Evolutionary conservation across 2,329 filamentous ascomycete species (phyloP).

Genomic region (Neurospora sp.): DNA sequence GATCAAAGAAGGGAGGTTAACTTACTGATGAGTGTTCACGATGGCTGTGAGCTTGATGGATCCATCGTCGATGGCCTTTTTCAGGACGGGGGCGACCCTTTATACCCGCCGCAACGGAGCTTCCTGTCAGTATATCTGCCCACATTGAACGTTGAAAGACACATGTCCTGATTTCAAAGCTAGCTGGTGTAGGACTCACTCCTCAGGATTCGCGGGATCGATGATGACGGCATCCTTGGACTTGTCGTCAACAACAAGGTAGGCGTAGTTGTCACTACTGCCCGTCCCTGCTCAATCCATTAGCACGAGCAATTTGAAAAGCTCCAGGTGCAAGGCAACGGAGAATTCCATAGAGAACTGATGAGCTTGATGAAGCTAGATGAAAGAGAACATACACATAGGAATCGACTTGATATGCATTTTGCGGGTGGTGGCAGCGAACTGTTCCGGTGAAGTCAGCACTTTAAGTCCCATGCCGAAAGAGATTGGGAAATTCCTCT

Average conservation of each 20-base stretch:
- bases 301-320: background rate
- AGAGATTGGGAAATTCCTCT: background rate
- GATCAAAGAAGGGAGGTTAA: slow-evolving; percentile 5
- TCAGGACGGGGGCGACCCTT: slow-evolving; percentile 54
- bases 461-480: background rate
- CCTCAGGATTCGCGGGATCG: slow-evolving; percentile 68
- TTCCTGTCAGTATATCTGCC: background rate
- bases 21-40: slow-evolving; percentile 95
- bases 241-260: slow-evolving; percentile 69
- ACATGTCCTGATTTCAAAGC: background rate
- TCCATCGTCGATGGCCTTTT: slow-evolving; percentile 59
- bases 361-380: background rate
- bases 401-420: slow-evolving; percentile 87
- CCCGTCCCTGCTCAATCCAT: slow-evolving; percentile 52
- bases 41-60: slow-evolving; percentile 79
- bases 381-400: slow-evolving; percentile 56
- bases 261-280: slow-evolving; percentile 73
- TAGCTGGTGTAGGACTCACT: slow-evolving; percentile 40
- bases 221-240: slow-evolving; percentile 70
- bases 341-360: background rate
- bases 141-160: background rate
- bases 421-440: slow-evolving; percentile 28
- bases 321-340: background rate
- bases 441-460: background rate
- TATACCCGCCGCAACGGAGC: background rate